Conservation (phyloP, 2,329 filamentous ascomycete species). For the Dothistroma pini region DNA sequence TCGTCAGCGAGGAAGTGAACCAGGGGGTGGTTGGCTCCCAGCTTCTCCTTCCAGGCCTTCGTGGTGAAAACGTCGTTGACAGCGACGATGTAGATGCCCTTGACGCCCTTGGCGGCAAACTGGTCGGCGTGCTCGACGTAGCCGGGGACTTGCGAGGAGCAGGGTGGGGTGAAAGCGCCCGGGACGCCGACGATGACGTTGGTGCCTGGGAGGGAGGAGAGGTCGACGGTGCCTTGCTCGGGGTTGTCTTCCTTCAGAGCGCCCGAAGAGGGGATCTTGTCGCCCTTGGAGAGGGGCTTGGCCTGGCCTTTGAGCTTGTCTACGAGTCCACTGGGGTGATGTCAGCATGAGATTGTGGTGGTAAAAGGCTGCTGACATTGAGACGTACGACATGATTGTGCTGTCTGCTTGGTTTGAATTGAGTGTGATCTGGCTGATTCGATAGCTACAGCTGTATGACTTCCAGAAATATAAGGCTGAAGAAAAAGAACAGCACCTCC, state of each 20-base stretch:
- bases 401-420: neutral
- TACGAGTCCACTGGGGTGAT: constrained; percentile 15
- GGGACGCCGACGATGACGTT: constrained; percentile 29
- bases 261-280: constrained; percentile 21
- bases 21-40: constrained; percentile 19
- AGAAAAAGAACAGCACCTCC: neutral
- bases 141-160: constrained; percentile 29
- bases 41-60: constrained; percentile 29
- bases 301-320: constrained; percentile 22
- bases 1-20: constrained; percentile 31
- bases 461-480: neutral
- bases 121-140: constrained; percentile 27
- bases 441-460: neutral
- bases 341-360: neutral
- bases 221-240: constrained; percentile 25
- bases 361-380: neutral
- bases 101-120: constrained; percentile 29
- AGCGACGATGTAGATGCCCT: constrained; percentile 29
- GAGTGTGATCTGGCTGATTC: neutral
- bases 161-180: constrained; percentile 29
- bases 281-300: constrained; percentile 24
- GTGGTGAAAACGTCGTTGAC: constrained; percentile 29
- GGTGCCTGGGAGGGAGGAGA: constrained; percentile 22
- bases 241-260: constrained; percentile 28
- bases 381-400: constrained; percentile 8